These are phyloP conservation scores for Talaromyces sp. DNA, from an alignment of 2,329 filamentous ascomycete species.

Conservation along the genomic window DNA sequence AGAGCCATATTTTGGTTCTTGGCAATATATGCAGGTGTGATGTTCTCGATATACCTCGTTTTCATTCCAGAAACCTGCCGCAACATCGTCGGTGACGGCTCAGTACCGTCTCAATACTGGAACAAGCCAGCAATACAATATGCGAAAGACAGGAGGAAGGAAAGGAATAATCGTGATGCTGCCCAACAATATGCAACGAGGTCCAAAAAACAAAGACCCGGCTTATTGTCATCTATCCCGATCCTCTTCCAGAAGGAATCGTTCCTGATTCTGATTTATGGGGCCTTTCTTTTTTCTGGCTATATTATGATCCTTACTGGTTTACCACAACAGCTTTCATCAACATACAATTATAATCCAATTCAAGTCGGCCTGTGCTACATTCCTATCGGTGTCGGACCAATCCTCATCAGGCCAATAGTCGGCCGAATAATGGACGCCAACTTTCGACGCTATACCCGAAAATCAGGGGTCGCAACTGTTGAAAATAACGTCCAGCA, in stretches of 20 bases:
- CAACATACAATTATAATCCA: slow-evolving; percentile 41
- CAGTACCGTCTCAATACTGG: slow-evolving; percentile 27
- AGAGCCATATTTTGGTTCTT: slow-evolving; percentile 49
- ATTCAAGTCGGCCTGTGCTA: slow-evolving; percentile 45
- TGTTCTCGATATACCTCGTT: slow-evolving; percentile 34
- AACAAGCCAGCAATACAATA: background rate
- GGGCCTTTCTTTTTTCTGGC: background rate
- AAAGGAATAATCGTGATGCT: background rate
- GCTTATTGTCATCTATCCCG: slow-evolving; percentile 23
- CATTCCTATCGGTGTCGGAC: slow-evolving; percentile 43
- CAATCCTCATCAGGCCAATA: slow-evolving; percentile 38
- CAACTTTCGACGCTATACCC: slow-evolving; percentile 42
- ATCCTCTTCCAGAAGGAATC: slow-evolving; percentile 24
- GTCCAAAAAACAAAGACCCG: background rate
- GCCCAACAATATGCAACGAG: background rate
- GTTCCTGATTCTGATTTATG: slow-evolving; percentile 1
- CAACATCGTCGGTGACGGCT: slow-evolving; percentile 38
- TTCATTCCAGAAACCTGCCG: slow-evolving; percentile 40
- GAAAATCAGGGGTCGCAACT: slow-evolving; percentile 31
- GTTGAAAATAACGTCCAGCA: slow-evolving; percentile 34
- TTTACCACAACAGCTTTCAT: slow-evolving; percentile 37
- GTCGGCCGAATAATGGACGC: slow-evolving; percentile 45
- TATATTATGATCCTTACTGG: slow-evolving; percentile 23
- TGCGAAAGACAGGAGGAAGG: background rate
- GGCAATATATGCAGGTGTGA: slow-evolving; percentile 45